A percentile compares a stretch with the other conserved stretches of the same genome.
These are phyloP conservation scores for Teratosphaeria gauchensis DNA, from an alignment of 2,329 filamentous ascomycete genomes.

Conservation along the genomic window DNA sequence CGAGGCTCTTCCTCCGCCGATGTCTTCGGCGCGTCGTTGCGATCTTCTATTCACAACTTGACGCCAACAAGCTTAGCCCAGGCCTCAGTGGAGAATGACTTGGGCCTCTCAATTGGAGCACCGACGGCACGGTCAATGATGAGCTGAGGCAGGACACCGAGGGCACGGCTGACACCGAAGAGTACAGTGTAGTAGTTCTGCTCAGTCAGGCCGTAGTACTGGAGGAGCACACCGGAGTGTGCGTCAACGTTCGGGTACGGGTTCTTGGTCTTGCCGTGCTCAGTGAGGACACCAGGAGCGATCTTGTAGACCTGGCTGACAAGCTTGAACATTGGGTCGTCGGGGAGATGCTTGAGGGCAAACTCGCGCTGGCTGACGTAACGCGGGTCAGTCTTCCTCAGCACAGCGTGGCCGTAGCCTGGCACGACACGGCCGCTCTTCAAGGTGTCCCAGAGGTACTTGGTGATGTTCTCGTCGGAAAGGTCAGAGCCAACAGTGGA, in stretches of 20 bases:
- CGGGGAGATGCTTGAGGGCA: slow-evolving; percentile 81
- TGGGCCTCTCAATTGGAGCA: slow-evolving; percentile 95
- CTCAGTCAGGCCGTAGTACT: slow-evolving; percentile 98
- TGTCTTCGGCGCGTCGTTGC: slow-evolving; percentile 1
- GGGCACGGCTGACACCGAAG: slow-evolving; percentile 95
- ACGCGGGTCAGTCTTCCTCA: slow-evolving; percentile 98
- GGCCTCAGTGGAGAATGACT: slow-evolving; percentile 96
- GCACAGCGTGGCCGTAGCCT: slow-evolving; percentile 96
- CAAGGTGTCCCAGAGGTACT: slow-evolving; percentile 97
- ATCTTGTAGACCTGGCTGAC: slow-evolving; percentile 99
- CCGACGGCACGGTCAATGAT: slow-evolving; percentile 98
- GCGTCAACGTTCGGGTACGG: slow-evolving; percentile 97
- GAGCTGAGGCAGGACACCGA: slow-evolving; percentile 97
- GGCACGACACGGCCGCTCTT: slow-evolving; percentile 93
- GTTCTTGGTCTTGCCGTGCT: slow-evolving; percentile 99
- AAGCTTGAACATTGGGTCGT: slow-evolving; percentile 99
- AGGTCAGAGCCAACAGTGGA: slow-evolving; percentile 85
- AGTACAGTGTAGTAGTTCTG: slow-evolving; percentile 99
- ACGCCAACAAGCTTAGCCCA: slow-evolving; percentile 88
- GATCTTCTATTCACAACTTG: slow-evolving; percentile 59
- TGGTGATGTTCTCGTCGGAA: slow-evolving; percentile 90
- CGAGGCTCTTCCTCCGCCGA: not conserved
- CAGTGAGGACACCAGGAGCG: slow-evolving; percentile 88
- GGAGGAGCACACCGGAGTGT: slow-evolving; percentile 96
- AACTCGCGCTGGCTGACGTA: slow-evolving; percentile 98